Percentiles rank a stretch among this genome's conserved stretches.
Conservation (phyloP, 176 grass and related monocot species). For the Oropetium thomaeum region DNA sequence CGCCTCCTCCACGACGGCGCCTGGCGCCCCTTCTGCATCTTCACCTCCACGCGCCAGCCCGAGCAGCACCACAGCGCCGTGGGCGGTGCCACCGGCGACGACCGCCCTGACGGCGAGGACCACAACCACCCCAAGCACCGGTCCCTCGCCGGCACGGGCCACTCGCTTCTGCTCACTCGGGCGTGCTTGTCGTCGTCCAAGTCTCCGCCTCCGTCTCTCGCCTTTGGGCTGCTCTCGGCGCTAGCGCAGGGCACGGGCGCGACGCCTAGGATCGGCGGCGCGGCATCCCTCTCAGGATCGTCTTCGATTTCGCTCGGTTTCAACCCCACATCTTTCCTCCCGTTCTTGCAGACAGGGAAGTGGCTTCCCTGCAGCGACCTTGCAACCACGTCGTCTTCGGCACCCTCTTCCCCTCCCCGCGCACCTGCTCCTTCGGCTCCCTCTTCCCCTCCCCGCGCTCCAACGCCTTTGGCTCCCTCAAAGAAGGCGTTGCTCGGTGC, state of each 20-base stretch:
- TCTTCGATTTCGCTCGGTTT: slow-evolving; percentile 69
- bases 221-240: slow-evolving; percentile 59
- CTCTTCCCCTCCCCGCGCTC: slow-evolving; percentile 12
- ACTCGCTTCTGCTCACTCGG: slow-evolving; percentile 35
- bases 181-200: slow-evolving; percentile 46
- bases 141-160: slow-evolving; percentile 17
- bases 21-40: slow-evolving; percentile 58
- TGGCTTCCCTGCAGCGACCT: slow-evolving; percentile 93
- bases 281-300: slow-evolving; percentile 44
- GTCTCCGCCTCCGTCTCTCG: slow-evolving; percentile 27
- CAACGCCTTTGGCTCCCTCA: slow-evolving; percentile 4
- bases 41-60: slow-evolving; percentile 45
- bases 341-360: slow-evolving; percentile 68
- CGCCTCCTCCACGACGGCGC: slow-evolving; percentile 47
- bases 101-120: slow-evolving; percentile 20
- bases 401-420: slow-evolving; percentile 24
- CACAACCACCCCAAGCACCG: slow-evolving; percentile 38
- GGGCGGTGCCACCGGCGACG: background rate
- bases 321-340: slow-evolving; percentile 73
- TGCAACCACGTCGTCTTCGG: slow-evolving; percentile 34
- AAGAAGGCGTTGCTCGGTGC: slow-evolving; percentile 37
- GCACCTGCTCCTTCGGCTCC: slow-evolving; percentile 7
- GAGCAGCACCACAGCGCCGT: slow-evolving; percentile 26
- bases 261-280: slow-evolving; percentile 16
- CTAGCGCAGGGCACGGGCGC: slow-evolving; percentile 38